Evolutionary conservation across 768 basidiomycete species (phyloP).

Genomic region (Lactarius indigo): DNA sequence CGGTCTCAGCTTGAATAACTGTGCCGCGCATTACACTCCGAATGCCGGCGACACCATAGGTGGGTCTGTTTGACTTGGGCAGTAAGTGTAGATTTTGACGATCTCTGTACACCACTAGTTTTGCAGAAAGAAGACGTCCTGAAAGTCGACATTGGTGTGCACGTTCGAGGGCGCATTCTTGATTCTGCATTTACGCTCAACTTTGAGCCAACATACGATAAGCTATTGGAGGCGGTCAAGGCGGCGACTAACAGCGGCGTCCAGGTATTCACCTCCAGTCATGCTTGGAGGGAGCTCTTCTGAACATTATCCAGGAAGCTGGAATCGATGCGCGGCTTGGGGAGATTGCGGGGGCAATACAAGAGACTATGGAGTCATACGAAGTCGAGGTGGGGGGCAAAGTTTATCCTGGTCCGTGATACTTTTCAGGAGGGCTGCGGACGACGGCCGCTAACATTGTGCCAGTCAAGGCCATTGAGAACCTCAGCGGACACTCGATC

Average conservation of each 20-base stretch:
- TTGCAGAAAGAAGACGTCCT: conserved; percentile 81
- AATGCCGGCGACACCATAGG: conserved; percentile 87
- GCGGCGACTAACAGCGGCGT: conserved; percentile 94
- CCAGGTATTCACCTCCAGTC: conserved; percentile 43
- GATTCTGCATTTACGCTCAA: conserved; percentile 95
- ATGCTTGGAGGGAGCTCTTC: conserved; percentile 9
- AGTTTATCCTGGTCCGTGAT: conserved; percentile 62
- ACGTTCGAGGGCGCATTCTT: conserved; percentile 90
- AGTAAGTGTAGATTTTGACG: neutral
- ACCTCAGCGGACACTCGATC: conserved; percentile 94
- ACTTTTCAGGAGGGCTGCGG: neutral
- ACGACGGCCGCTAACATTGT: conserved; percentile 22
- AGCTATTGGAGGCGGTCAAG: conserved; percentile 83
- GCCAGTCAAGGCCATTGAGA: conserved; percentile 90
- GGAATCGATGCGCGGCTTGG: conserved; percentile 95
- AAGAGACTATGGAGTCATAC: conserved; percentile 99
- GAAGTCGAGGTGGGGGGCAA: conserved; percentile 93
- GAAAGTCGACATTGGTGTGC: conserved; percentile 97
- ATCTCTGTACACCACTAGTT: conserved; percentile 44
- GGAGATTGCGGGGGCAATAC: conserved; percentile 86
- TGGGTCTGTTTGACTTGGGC: conserved; percentile 37
- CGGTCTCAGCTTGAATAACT: conserved; percentile 88
- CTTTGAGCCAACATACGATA: conserved; percentile 88
- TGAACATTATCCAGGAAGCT: conserved; percentile 60
- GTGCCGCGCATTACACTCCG: conserved; percentile 95